Conservation (phyloP, 176 grass and related monocot genomes). For the Zea luxurians region DNA sequence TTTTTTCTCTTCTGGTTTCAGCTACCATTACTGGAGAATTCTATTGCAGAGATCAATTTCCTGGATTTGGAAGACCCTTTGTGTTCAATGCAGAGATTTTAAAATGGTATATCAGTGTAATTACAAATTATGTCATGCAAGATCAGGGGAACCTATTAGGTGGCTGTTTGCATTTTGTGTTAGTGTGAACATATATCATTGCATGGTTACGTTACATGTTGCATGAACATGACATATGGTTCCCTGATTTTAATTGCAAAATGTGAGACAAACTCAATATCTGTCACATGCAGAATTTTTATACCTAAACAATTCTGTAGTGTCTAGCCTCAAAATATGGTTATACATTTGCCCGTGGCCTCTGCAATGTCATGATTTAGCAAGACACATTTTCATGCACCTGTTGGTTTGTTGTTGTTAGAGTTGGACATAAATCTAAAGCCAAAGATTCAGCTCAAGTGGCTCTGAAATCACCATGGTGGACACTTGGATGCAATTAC, state of each 20-base stretch:
- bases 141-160: not conserved
- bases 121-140: constrained; percentile 8
- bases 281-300: no score
- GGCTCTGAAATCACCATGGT: constrained; percentile 93
- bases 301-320: no score
- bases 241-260: not conserved
- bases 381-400: not conserved
- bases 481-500: constrained; percentile 87
- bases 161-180: not conserved
- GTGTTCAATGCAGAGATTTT: constrained; percentile 77
- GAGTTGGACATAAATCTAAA: constrained; percentile 78
- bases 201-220: not conserved
- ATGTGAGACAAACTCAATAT: not conserved
- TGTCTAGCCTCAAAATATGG: no score
- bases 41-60: constrained; percentile 92
- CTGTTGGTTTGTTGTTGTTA: constrained; percentile 25
- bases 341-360: no score
- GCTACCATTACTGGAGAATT: constrained; percentile 89
- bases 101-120: constrained; percentile 55
- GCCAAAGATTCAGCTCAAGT: constrained; percentile 87
- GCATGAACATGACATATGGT: not conserved
- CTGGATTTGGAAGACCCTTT: constrained; percentile 92
- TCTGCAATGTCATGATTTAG: not conserved
- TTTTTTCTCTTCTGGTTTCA: constrained; percentile 60
- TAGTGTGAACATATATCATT: constrained; percentile 4